These are phyloP conservation scores for Ogataea nakhonphanomensis DNA, from an alignment of 805 yeast species.

Conservation along the genomic window DNA sequence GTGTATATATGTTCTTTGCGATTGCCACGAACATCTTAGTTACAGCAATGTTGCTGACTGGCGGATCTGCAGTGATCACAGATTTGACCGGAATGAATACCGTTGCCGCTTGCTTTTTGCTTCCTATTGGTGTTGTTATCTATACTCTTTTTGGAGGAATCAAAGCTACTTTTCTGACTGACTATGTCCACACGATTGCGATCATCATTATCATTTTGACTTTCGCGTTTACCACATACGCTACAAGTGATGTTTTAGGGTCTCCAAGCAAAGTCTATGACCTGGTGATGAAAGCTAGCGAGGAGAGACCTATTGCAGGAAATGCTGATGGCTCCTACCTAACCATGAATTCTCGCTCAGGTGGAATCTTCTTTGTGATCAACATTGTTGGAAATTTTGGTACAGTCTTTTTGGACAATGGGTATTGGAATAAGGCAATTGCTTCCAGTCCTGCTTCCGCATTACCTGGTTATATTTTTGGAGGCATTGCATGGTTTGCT, in stretches of 20 bases:
- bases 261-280: conserved; percentile 84
- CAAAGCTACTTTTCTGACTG: conserved; percentile 78
- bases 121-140: conserved; percentile 76
- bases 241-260: conserved; percentile 67
- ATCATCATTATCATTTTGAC: conserved; percentile 71
- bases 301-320: conserved; percentile 64
- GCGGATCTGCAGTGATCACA: conserved; percentile 80
- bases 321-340: conserved; percentile 84
- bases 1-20: conserved; percentile 71
- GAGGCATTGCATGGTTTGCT: conserved; percentile 90
- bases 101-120: conserved; percentile 75
- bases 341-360: conserved; percentile 81
- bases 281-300: conserved; percentile 56
- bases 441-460: conserved; percentile 72
- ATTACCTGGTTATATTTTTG: conserved; percentile 81
- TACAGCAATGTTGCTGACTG: conserved; percentile 87
- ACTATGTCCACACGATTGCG: conserved; percentile 77
- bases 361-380: conserved; percentile 87
- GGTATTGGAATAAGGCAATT: conserved; percentile 39
- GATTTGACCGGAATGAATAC: conserved; percentile 77
- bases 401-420: conserved; percentile 27
- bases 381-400: conserved; percentile 76
- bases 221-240: conserved; percentile 79
- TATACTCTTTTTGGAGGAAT: conserved; percentile 81
- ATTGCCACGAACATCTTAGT: conserved; percentile 85